Conservation (phyloP, 345 rosid species). For the Citrus glauca region DNA sequence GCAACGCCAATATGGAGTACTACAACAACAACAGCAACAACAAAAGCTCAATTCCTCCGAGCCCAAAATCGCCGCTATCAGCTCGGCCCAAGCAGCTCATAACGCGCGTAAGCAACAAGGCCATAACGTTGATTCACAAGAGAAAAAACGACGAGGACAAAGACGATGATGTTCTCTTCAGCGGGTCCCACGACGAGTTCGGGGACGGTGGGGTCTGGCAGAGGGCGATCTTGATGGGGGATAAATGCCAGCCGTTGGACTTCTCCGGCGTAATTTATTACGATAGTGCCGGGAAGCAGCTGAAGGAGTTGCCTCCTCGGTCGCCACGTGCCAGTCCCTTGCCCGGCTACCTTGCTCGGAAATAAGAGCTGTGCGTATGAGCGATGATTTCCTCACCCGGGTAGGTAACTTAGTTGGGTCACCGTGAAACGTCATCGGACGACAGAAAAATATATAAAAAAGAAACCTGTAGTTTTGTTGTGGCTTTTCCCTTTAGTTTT, state of each 20-base stretch:
- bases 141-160: constrained; percentile 11
- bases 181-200: constrained; percentile 24
- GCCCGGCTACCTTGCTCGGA: constrained; percentile 31
- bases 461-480: neutral
- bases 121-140: constrained; percentile 39
- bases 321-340: constrained; percentile 87
- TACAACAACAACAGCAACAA: neutral
- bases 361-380: neutral
- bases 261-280: constrained; percentile 89
- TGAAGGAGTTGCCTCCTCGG: constrained; percentile 55
- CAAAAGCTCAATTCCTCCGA: neutral
- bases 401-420: neutral
- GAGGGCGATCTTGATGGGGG: constrained; percentile 86
- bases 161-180: neutral
- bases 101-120: constrained; percentile 52
- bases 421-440: neutral
- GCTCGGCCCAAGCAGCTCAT: constrained; percentile 46
- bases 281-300: constrained; percentile 58
- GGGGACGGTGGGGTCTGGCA: constrained; percentile 94
- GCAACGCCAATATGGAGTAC: neutral
- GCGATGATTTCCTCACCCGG: neutral
- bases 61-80: constrained; percentile 30
- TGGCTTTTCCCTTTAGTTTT: no score
- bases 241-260: constrained; percentile 86
- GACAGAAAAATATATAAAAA: neutral